A percentile compares a stretch with the other conserved stretches of the same genome.
Conservation (phyloP, 78 protist genomes). For the Dictyostelium citrinum region DNA sequence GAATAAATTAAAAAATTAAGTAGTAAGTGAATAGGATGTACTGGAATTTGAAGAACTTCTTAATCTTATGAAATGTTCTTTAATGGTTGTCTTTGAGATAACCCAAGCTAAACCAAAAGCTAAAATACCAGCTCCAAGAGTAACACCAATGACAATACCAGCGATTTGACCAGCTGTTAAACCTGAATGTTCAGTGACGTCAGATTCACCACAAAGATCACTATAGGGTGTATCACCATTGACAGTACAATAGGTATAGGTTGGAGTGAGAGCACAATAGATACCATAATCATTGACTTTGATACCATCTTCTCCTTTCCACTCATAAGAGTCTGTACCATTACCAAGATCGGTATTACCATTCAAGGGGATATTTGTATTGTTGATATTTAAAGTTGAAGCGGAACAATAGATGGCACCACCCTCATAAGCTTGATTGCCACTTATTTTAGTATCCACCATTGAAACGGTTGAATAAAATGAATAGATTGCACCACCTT, state of each 20-base stretch:
- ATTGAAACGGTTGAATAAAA: background rate
- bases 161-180: background rate
- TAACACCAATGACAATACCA: conserved; percentile 5
- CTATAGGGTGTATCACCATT: background rate
- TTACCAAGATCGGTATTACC: conserved; percentile 12
- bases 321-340: background rate
- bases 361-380: background rate
- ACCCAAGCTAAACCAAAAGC: conserved; percentile 35
- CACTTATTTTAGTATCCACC: background rate
- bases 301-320: background rate
- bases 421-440: background rate
- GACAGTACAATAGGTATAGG: conserved; percentile 16
- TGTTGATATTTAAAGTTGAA: background rate
- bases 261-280: conserved; percentile 22
- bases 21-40: background rate
- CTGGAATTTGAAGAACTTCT: background rate
- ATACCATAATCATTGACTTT: background rate
- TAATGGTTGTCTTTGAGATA: background rate
- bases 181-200: background rate
- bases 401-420: conserved; percentile 21
- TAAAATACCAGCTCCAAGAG: background rate
- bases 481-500: conserved; percentile 62
- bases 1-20: background rate
- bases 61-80: background rate
- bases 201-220: conserved; percentile 27